Evolutionary conservation across 441 rosid genomes (phyloP).

Genomic region (Dalechampia spathulata): DNA sequence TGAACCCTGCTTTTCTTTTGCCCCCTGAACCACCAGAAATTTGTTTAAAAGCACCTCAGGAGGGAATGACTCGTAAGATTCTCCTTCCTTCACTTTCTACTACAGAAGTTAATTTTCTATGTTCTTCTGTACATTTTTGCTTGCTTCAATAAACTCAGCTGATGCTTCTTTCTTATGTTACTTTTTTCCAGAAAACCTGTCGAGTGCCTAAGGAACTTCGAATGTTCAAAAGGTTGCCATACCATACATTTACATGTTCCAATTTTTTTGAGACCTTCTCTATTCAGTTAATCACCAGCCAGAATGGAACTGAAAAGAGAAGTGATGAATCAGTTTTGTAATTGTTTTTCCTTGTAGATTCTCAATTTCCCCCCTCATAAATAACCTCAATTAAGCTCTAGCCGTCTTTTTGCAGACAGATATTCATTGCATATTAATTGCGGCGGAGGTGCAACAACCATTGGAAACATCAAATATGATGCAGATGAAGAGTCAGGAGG

Average conservation of each 20-base stretch:
- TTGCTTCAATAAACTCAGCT: not conserved
- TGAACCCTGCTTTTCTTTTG: not conserved
- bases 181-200: slow-evolving; percentile 9
- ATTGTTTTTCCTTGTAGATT: not conserved
- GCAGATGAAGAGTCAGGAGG: slow-evolving; percentile 33
- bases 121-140: not conserved
- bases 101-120: not conserved
- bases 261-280: not conserved
- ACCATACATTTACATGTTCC: not conserved
- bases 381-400: no score
- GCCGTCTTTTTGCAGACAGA: slow-evolving; percentile 21
- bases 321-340: not conserved
- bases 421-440: slow-evolving; percentile 30
- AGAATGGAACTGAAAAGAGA: no score
- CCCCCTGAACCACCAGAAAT: slow-evolving; percentile 19
- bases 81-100: not conserved
- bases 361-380: not conserved
- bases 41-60: slow-evolving; percentile 32
- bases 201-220: slow-evolving; percentile 13
- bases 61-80: slow-evolving; percentile 27
- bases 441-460: slow-evolving; percentile 21
- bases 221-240: slow-evolving; percentile 23
- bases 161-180: not conserved
- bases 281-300: no score
- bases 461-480: slow-evolving; percentile 21